Conservation (phyloP, 352 stramenopile genomes). For the Pythium folliculosum region DNA sequence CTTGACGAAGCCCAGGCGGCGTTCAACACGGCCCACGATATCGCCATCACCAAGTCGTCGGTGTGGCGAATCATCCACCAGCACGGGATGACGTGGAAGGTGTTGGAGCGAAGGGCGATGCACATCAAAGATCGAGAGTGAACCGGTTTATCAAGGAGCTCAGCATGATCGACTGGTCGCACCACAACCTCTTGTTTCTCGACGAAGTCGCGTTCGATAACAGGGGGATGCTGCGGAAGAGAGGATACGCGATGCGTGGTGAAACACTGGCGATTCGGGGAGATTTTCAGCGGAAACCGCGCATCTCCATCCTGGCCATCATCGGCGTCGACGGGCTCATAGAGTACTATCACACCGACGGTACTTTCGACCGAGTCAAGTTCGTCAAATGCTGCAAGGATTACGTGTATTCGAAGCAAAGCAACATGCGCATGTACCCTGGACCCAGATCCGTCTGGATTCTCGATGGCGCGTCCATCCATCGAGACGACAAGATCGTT, state of each 20-base stretch:
- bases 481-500: conserved; percentile 34
- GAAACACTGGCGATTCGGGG: conserved; percentile 28
- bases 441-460: conserved; percentile 35
- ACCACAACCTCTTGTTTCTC: conserved; percentile 14
- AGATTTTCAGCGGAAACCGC: conserved; percentile 33
- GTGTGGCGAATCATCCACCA: conserved; percentile 23
- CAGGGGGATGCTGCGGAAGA: conserved; percentile 32
- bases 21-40: conserved; percentile 3
- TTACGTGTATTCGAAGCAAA: conserved; percentile 20
- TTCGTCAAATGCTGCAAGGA: conserved; percentile 33
- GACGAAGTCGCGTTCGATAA: conserved; percentile 41
- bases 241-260: conserved; percentile 28
- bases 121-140: conserved; percentile 29
- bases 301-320: conserved; percentile 24
- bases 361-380: conserved; percentile 32
- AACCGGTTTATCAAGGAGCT: conserved; percentile 32
- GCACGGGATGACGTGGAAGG: conserved; percentile 32
- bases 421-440: conserved; percentile 30
- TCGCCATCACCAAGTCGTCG: not conserved
- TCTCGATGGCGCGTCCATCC: conserved; percentile 32
- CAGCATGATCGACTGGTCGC: conserved; percentile 19
- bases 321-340: conserved; percentile 25
- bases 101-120: conserved; percentile 31
- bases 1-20: conserved; percentile 9
- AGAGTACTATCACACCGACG: conserved; percentile 33